Evolutionary conservation across 2,329 filamentous ascomycete genomes (phyloP).

Genomic region (Aspergillus hiratsukae): DNA sequence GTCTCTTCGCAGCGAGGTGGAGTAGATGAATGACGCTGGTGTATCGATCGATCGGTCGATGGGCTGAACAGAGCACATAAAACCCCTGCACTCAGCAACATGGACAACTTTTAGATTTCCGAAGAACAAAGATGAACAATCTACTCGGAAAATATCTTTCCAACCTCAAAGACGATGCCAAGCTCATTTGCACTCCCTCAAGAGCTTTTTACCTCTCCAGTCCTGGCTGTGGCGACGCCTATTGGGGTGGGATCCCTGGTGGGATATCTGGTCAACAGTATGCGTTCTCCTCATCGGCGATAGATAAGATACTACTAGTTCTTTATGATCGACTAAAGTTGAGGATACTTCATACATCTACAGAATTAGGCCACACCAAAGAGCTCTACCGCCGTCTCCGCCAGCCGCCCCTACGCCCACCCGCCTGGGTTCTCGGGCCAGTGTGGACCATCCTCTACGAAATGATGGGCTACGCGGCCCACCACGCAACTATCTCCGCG

Average conservation of each 20-base stretch:
- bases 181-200: conserved; percentile 29
- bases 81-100: not conserved
- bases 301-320: not conserved
- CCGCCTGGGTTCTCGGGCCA: conserved; percentile 55
- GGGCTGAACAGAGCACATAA: not conserved
- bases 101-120: not conserved
- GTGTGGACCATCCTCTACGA: conserved; percentile 57
- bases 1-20: not conserved
- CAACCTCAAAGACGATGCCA: conserved; percentile 15
- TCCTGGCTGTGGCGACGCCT: conserved; percentile 26
- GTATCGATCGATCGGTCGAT: not conserved
- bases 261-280: conserved; percentile 29
- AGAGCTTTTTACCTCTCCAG: conserved; percentile 26
- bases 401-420: conserved; percentile 52
- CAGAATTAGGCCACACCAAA: conserved; percentile 29
- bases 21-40: not conserved
- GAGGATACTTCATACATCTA: not conserved
- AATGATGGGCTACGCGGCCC: conserved; percentile 83
- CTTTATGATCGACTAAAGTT: not conserved
- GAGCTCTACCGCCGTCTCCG: conserved; percentile 34
- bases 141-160: not conserved
- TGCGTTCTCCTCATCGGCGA: conserved; percentile 4
- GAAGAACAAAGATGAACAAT: not conserved
- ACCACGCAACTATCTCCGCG: conserved; percentile 66
- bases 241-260: conserved; percentile 21